A percentile compares a stretch with the other conserved stretches of the same genome.
phyloP scores from a whole-genome alignment of 306 rosid species.

The Vigna unguiculata region DNA sequence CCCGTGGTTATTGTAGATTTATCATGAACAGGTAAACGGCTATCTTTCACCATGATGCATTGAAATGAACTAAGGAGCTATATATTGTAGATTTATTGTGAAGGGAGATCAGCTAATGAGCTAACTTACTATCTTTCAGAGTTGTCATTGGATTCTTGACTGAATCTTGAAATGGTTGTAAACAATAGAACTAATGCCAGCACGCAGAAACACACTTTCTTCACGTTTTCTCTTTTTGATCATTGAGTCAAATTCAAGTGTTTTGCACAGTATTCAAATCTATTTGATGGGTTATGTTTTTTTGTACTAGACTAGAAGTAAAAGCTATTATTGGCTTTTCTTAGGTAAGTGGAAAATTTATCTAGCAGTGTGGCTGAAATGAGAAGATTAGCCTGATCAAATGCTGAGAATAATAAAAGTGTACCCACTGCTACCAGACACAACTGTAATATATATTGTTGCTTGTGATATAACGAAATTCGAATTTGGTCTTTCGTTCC shows the following conservation, averaged over 20 bases:
- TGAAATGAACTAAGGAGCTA: no score
- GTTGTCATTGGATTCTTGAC: not conserved
- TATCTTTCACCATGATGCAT: not conserved
- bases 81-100: no score
- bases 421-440: not conserved
- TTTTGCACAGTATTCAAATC: constrained; percentile 5
- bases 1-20: no score
- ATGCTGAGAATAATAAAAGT: not conserved
- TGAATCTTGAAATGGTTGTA: constrained; percentile 10
- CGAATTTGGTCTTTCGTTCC: not conserved
- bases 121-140: not conserved
- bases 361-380: not conserved
- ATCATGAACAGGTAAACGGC: not conserved
- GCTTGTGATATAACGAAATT: not conserved
- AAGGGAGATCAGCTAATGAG: not conserved
- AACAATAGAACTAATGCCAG: constrained; percentile 2
- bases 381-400: not conserved
- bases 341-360: not conserved
- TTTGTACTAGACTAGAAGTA: not conserved
- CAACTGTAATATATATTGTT: not conserved
- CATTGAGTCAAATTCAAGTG: not conserved
- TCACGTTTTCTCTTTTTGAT: not conserved
- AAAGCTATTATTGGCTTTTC: not conserved
- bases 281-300: not conserved
- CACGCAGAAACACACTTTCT: not conserved